A percentile compares a stretch with the other conserved stretches of the same genome.
phyloP scores from a whole-genome alignment of 192 early-diverging fungal genomes.

The Cetraspora pellucida region DNA sequence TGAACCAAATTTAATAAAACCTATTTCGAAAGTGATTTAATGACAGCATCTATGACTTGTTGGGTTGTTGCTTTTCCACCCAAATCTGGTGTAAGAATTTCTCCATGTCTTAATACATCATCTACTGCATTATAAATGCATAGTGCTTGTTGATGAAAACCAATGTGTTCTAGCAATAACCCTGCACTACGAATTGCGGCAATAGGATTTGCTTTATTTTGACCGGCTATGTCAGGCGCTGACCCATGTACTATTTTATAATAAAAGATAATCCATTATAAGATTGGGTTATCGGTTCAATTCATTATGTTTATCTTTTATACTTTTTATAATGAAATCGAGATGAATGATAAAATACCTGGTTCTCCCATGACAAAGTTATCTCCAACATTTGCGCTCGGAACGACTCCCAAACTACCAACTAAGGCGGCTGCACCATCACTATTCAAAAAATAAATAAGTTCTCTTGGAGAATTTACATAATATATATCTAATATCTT shows the following conservation, averaged over 20 bases:
- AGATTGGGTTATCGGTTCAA: not conserved
- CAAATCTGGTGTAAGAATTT: constrained; percentile 80
- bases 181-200: constrained; percentile 94
- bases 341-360: constrained; percentile 35
- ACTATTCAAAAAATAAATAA: constrained; percentile 35
- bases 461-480: not conserved
- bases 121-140: constrained; percentile 88
- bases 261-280: not conserved
- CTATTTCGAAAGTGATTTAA: constrained; percentile 60
- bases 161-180: constrained; percentile 87
- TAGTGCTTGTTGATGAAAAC: constrained; percentile 69
- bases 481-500: not conserved
- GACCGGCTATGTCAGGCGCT: constrained; percentile 97
- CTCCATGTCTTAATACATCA: constrained; percentile 64
- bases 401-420: constrained; percentile 92
- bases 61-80: constrained; percentile 85
- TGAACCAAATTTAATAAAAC: no score
- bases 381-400: constrained; percentile 96
- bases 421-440: constrained; percentile 97
- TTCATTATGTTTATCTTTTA: not conserved
- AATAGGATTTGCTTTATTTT: constrained; percentile 95
- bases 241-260: constrained; percentile 79
- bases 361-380: constrained; percentile 95
- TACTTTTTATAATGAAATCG: not conserved
- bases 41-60: constrained; percentile 82